A percentile compares a stretch with the other conserved stretches of the same genome.
Evolutionary conservation across 164 flowering plant species (phyloP).

Genomic region (Stephania japonica): DNA sequence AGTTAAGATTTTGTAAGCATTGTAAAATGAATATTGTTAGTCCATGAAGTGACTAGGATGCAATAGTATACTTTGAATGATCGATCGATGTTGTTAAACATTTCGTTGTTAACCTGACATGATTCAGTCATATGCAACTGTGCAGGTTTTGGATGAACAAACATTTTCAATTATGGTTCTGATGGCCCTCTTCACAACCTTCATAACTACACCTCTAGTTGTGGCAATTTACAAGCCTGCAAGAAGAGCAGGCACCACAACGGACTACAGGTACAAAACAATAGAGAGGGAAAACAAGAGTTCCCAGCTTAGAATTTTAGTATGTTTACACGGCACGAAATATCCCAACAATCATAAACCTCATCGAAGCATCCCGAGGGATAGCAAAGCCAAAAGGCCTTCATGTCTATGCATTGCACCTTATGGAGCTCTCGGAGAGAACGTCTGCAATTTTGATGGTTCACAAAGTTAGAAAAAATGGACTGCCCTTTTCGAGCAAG

Average conservation of each 20-base stretch:
- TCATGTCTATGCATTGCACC: constrained; percentile 52
- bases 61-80: too few relatives aligned
- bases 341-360: constrained; percentile 56
- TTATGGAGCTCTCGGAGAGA: constrained; percentile 65
- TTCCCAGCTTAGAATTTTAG: constrained; percentile 43
- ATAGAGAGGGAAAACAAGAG: constrained; percentile 32
- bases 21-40: not conserved
- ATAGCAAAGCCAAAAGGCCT: constrained; percentile 30
- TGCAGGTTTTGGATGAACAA: constrained; percentile 47
- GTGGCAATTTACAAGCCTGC: constrained; percentile 58
- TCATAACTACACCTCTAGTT: constrained; percentile 61
- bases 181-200: constrained; percentile 71
- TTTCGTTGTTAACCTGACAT: not conserved
- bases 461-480: constrained; percentile 56
- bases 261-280: constrained; percentile 45
- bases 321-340: constrained; percentile 51
- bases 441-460: constrained; percentile 70
- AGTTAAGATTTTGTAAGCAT: not conserved
- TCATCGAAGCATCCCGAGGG: constrained; percentile 58
- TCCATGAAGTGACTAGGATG: too few relatives aligned
- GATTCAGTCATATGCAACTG: not conserved
- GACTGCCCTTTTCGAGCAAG: constrained; percentile 64
- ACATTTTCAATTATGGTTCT: constrained; percentile 58
- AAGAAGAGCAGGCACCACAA: constrained; percentile 9
- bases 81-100: too few relatives aligned